Evolutionary conservation across 257 asterid species (phyloP), one percentile per base, ranked within the genome.

Genomic region (Gentiana straminea): DNA sequence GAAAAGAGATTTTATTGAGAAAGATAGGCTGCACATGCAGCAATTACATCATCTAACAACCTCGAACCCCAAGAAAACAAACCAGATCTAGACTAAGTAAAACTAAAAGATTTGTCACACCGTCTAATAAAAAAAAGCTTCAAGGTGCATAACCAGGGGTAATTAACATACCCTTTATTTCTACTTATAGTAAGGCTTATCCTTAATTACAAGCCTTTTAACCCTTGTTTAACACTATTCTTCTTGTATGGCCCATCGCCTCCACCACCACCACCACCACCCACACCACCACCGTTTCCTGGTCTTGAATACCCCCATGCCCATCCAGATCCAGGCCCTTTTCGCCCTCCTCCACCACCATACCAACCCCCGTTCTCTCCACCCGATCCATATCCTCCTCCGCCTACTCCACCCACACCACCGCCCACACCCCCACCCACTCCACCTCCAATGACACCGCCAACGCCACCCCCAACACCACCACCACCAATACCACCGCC

Each of bases 381-480:
- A 1, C 74, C 72, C 1, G 15, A n/a, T 4, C 64, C 59, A 63
- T 39, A 50, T 5, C 65, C 60, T 0, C 67, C 75, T 34, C 50
- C 41, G 12, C 46, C 54, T 32, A 54, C 62, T 1, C 54, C 54
- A 12, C 56, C 54, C 11, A 47, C 69, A 4, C 70, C 62, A 13
- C 60, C 58, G n/a, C 64, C 68, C 13, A 57, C 55, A 0, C 67
- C 54, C 15, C 51, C 68, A 7, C 65, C 68, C 59, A 24, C 47
- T 12, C 80, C 73, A 13, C 65, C 63, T 1, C 78, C 78, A 9
- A 50, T 48, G 2, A 63, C 60, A 34, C 68, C 66, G 2, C 70
- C 71, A 0, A 49, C 53, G 3, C 75, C 74, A 47, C 59, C 56
- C 32, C 72, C 53, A 9, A 66, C 65, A 49, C 52, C 61, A 7